Conservation (phyloP, 768 basidiomycete genomes). For the Podaxis sp. region DNA sequence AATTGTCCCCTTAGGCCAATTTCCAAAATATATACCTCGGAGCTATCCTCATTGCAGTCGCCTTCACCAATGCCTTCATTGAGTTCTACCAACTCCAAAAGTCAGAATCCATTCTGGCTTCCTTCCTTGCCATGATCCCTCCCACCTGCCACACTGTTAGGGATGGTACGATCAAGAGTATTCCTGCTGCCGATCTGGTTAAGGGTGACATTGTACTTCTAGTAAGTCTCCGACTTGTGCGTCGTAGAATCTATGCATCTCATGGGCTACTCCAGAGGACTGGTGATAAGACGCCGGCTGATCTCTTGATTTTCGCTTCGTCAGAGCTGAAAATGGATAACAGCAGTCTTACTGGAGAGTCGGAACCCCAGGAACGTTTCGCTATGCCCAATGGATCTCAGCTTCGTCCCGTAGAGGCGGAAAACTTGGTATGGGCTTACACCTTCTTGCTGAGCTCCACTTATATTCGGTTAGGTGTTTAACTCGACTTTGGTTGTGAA, state of each 20-base stretch:
- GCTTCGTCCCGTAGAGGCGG: constrained; percentile 56
- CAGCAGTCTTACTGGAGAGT: constrained; percentile 69
- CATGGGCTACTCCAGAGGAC: constrained; percentile 38
- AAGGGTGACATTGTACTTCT: constrained; percentile 66
- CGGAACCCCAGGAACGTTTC: constrained; percentile 63
- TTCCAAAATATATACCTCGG: constrained; percentile 69
- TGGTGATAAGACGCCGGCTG: constrained; percentile 73
- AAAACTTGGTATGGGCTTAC: constrained; percentile 49
- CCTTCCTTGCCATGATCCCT: constrained; percentile 73
- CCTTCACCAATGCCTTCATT: constrained; percentile 68
- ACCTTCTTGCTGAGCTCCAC: background rate
- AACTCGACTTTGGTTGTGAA: constrained; percentile 69
- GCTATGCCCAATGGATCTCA: constrained; percentile 45
- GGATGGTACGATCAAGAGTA: constrained; percentile 49
- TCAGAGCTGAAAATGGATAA: constrained; percentile 71
- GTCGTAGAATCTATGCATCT: background rate
- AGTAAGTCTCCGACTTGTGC: constrained; percentile 27
- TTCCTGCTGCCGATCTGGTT: constrained; percentile 62
- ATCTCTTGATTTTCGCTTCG: constrained; percentile 56
- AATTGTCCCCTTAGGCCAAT: constrained; percentile 40
- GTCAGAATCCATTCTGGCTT: constrained; percentile 69
- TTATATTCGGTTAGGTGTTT: constrained; percentile 45
- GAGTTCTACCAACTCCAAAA: constrained; percentile 75
- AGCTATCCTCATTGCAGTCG: constrained; percentile 64
- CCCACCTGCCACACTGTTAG: constrained; percentile 64